These are phyloP conservation scores for Solanum medicagineum DNA, from an alignment of 257 asterid species.

Conservation along the genomic window DNA sequence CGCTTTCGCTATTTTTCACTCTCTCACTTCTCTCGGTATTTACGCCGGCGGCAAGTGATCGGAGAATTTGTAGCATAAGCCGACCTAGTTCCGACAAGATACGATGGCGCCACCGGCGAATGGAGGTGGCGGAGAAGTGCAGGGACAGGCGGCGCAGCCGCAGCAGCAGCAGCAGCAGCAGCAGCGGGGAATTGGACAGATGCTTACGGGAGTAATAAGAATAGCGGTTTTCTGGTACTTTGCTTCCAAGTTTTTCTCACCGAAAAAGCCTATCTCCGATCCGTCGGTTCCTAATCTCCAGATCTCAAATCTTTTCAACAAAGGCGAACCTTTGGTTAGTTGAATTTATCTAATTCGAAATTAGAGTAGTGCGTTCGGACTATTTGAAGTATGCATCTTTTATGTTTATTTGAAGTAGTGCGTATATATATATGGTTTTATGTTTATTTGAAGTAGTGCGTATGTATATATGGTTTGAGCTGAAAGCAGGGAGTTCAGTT, in stretches of 20 bases:
- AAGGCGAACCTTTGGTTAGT: constrained; percentile 69
- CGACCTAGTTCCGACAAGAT: neutral
- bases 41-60: neutral
- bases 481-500: neutral
- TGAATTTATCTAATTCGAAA: neutral
- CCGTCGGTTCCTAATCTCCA: constrained; percentile 34
- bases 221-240: constrained; percentile 94
- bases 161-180: constrained; percentile 20
- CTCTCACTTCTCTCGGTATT: neutral
- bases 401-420: neutral
- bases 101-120: constrained; percentile 53
- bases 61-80: neutral
- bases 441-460: neutral
- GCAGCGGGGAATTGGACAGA: constrained; percentile 69
- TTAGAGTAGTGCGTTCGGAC: neutral
- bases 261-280: constrained; percentile 46
- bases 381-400: neutral
- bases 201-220: constrained; percentile 79
- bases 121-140: constrained; percentile 16
- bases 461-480: neutral
- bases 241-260: constrained; percentile 79
- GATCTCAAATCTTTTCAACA: constrained; percentile 90
- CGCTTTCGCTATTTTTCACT: neutral
- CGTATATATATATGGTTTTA: neutral
- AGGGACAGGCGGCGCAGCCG: constrained; percentile 10